Conservation (phyloP, 2,329 filamentous ascomycete genomes). For the Trichoderma aggressivum region DNA sequence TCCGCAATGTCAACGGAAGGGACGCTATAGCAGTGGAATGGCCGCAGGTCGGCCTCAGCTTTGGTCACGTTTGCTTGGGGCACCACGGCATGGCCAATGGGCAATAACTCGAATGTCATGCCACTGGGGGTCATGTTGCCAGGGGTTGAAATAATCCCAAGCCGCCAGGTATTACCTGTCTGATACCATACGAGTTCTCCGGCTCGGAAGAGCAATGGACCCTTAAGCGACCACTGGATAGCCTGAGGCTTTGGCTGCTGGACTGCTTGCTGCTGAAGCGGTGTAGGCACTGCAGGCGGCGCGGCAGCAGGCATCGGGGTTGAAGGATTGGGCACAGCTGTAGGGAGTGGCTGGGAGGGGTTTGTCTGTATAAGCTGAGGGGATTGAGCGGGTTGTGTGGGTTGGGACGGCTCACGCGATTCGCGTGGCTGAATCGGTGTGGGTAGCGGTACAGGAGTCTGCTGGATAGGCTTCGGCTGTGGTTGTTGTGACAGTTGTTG, state of each 20-base stretch:
- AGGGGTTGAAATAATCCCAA: constrained; percentile 42
- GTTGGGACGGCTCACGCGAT: constrained; percentile 24
- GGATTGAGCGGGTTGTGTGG: background rate
- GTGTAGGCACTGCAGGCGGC: background rate
- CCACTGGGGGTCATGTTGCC: constrained; percentile 33
- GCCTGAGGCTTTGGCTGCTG: constrained; percentile 15
- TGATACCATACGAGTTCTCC: constrained; percentile 52
- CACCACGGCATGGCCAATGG: constrained; percentile 39
- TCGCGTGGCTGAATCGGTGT: constrained; percentile 22
- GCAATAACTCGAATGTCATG: constrained; percentile 38
- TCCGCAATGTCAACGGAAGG: constrained; percentile 41
- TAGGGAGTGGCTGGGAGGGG: constrained; percentile 14
- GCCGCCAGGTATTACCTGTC: constrained; percentile 45
- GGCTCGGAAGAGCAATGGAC: constrained; percentile 41
- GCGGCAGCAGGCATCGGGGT: background rate
- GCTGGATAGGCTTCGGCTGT: constrained; percentile 7
- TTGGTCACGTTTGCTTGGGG: constrained; percentile 40
- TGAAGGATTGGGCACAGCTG: constrained; percentile 14
- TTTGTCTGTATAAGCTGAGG: background rate
- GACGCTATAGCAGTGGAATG: constrained; percentile 51
- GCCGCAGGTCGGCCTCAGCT: constrained; percentile 42
- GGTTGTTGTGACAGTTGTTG: constrained; percentile 16
- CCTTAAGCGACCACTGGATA: constrained; percentile 33
- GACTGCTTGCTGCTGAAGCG: background rate
- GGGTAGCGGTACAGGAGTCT: constrained; percentile 9